phyloP scores from a whole-genome alignment of 768 basidiomycete genomes.

The Lactarius hengduanensis region DNA sequence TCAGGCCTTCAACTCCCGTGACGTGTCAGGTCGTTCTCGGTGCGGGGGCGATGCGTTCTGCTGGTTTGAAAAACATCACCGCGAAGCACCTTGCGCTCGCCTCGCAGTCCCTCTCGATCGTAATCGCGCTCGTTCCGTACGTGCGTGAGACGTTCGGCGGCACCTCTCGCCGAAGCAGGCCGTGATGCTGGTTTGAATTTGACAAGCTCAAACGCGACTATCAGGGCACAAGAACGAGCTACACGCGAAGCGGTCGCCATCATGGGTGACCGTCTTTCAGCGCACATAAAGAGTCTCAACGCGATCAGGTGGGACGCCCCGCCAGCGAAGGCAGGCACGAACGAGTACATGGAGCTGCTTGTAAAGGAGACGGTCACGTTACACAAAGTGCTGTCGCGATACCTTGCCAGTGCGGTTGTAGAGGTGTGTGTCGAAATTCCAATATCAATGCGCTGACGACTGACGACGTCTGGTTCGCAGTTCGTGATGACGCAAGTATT shows the following conservation, averaged over 20 bases:
- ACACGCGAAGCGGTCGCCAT: conserved; percentile 93
- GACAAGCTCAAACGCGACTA: conserved; percentile 99
- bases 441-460: not conserved
- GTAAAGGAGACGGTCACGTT: conserved; percentile 94
- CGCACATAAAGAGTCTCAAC: conserved; percentile 82
- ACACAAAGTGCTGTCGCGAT: conserved; percentile 93
- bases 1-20: conserved; percentile 96
- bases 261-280: conserved; percentile 91
- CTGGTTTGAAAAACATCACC: conserved; percentile 96
- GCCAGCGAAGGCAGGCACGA: conserved; percentile 60
- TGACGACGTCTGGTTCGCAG: conserved; percentile 41
- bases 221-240: conserved; percentile 99
- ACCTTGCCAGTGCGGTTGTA: conserved; percentile 73
- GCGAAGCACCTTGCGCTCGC: conserved; percentile 97
- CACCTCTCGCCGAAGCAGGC: conserved; percentile 94
- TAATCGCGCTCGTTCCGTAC: conserved; percentile 93
- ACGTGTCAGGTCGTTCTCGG: conserved; percentile 98
- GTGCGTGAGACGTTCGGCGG: conserved; percentile 92
- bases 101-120: conserved; percentile 92
- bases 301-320: conserved; percentile 74
- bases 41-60: conserved; percentile 98
- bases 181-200: conserved; percentile 96
- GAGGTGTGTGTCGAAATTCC: conserved; percentile 58
- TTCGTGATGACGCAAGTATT: conserved; percentile 95
- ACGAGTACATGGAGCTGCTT: conserved; percentile 90